Evolutionary conservation across 2,329 filamentous ascomycete genomes (phyloP).

Genomic region (Penicillium sp.): DNA sequence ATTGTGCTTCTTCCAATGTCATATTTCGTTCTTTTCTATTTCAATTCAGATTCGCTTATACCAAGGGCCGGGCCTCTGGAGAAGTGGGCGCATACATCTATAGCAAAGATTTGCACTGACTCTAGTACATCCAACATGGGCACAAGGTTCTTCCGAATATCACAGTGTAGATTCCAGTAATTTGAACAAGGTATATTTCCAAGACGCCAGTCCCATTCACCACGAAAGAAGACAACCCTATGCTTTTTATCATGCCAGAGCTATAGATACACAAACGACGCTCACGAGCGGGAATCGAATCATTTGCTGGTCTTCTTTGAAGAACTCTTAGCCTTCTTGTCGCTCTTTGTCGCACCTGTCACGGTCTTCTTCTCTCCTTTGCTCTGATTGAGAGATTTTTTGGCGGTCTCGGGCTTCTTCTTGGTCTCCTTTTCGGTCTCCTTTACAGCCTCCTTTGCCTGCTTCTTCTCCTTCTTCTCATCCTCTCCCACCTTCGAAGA

Average conservation of each 20-base stretch:
- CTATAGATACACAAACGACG: constrained; percentile 19
- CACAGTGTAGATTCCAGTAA: not conserved
- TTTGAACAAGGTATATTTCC: constrained; percentile 22
- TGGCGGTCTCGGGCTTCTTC: constrained; percentile 14
- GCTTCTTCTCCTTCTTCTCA: constrained; percentile 12
- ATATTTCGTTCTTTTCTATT: too few species aligned
- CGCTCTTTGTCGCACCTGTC: constrained; percentile 18
- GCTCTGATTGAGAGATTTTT: not conserved
- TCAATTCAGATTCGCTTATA: too few species aligned
- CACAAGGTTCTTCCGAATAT: too few species aligned
- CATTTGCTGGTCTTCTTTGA: constrained; percentile 29
- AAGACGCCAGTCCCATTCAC: constrained; percentile 19
- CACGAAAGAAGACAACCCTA: constrained; percentile 15
- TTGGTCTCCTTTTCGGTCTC: constrained; percentile 15
- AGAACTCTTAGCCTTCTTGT: constrained; percentile 22
- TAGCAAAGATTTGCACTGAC: too few species aligned
- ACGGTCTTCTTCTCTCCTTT: constrained; percentile 20
- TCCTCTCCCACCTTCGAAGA: not conserved
- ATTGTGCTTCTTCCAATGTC: too few species aligned
- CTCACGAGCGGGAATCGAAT: constrained; percentile 7
- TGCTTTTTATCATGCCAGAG: constrained; percentile 23
- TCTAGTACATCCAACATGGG: too few species aligned
- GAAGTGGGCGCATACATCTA: too few species aligned
- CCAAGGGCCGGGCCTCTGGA: too few species aligned
- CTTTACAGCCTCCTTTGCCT: constrained; percentile 14